phyloP scores from a whole-genome alignment of 768 basidiomycete genomes.

The Boletus subcaerulescens region DNA sequence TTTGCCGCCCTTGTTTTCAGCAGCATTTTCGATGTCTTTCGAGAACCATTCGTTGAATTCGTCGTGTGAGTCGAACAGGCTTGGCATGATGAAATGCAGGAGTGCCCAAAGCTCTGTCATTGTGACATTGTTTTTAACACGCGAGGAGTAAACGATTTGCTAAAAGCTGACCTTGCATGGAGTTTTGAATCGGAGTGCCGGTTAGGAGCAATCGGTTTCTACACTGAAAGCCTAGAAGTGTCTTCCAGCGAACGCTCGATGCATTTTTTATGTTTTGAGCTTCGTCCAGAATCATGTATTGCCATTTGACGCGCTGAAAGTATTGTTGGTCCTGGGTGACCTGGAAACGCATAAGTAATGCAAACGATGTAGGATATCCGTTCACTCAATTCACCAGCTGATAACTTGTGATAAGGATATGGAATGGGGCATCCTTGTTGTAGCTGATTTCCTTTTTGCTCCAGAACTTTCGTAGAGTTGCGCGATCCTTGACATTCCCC shows the following conservation, averaged over 20 bases:
- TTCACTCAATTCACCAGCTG: slow-evolving; percentile 63
- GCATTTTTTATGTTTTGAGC: slow-evolving; percentile 99
- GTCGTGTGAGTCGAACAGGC: slow-evolving; percentile 97
- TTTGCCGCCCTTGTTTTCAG: slow-evolving; percentile 86
- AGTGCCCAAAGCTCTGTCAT: slow-evolving; percentile 91
- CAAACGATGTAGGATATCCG: not conserved
- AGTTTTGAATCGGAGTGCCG: slow-evolving; percentile 98
- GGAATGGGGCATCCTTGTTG: slow-evolving; percentile 93
- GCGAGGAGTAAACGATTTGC: not conserved
- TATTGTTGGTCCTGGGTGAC: slow-evolving; percentile 97
- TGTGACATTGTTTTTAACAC: not conserved
- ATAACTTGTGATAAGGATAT: slow-evolving; percentile 95
- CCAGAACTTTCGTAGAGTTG: slow-evolving; percentile 95
- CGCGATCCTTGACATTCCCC: slow-evolving; percentile 95
- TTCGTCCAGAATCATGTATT: slow-evolving; percentile 99
- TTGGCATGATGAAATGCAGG: slow-evolving; percentile 99
- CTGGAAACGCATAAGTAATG: slow-evolving; percentile 36
- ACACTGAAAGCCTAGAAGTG: slow-evolving; percentile 91
- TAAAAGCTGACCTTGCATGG: slow-evolving; percentile 83
- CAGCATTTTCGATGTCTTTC: slow-evolving; percentile 96
- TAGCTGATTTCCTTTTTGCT: slow-evolving; percentile 96
- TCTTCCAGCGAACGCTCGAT: slow-evolving; percentile 95
- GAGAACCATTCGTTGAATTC: slow-evolving; percentile 99
- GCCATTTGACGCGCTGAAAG: slow-evolving; percentile 97
- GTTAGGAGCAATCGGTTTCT: slow-evolving; percentile 93